Evolutionary conservation across 495 filamentous ascomycete genomes (phyloP).

Genomic region (Tuber calosporum): DNA sequence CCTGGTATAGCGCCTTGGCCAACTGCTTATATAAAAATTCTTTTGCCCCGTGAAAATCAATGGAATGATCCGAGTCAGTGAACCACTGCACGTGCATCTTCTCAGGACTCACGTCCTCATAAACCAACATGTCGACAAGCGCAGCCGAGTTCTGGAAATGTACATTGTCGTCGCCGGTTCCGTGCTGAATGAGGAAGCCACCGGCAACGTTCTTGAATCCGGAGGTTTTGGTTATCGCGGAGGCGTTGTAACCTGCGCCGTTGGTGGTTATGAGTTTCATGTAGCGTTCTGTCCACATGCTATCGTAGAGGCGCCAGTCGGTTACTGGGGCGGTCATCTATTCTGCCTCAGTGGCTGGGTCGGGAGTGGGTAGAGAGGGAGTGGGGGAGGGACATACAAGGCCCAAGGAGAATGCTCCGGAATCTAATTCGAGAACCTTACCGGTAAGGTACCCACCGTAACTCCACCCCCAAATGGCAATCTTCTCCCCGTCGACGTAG

Average conservation of each 20-base stretch:
- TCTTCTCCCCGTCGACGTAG: constrained; percentile 49
- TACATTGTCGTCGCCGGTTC: constrained; percentile 56
- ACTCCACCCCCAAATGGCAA: constrained; percentile 56
- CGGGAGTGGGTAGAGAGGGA: not conserved
- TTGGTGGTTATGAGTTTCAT: constrained; percentile 54
- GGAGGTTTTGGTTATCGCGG: constrained; percentile 44
- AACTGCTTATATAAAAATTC: constrained; percentile 51
- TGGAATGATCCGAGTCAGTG: constrained; percentile 52
- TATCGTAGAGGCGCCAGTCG: constrained; percentile 59
- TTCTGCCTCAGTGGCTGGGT: not conserved
- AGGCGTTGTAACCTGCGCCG: constrained; percentile 46
- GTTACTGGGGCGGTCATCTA: constrained; percentile 49
- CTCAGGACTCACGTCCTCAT: constrained; percentile 47
- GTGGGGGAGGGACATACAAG: constrained; percentile 32
- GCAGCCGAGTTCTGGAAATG: constrained; percentile 54
- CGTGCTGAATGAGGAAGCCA: constrained; percentile 51
- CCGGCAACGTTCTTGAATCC: constrained; percentile 53
- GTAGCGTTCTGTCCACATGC: constrained; percentile 59
- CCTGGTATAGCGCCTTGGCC: constrained; percentile 47
- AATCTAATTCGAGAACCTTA: constrained; percentile 52
- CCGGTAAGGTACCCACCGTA: constrained; percentile 54
- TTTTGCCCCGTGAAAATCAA: constrained; percentile 46
- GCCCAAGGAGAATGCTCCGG: constrained; percentile 50
- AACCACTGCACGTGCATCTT: constrained; percentile 51
- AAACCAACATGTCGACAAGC: constrained; percentile 50